Evolutionary conservation across 108 stramenopile species (phyloP), one percentile per base, ranked within the genome.

Genomic region (Nannochloropsis salina): DNA sequence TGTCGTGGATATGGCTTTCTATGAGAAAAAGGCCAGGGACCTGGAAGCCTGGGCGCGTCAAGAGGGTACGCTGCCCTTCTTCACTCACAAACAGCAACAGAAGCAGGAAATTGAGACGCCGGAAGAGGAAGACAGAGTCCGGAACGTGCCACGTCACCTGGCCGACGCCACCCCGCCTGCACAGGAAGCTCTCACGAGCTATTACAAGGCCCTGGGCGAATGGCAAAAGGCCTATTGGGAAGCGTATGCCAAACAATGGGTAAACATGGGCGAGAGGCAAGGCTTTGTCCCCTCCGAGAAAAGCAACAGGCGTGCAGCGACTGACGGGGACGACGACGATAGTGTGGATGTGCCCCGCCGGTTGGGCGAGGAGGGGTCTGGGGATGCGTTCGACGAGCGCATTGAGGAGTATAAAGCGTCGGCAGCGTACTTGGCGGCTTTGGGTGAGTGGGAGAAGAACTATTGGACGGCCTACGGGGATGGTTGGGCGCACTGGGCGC

Each of bases 161-260:
- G 8, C 4, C 61, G 61, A 74, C 61, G 61, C 15, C 6, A n/a
- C 15, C 20, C 61, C 61, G 20, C 15, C 15, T 4, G 61, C 61
- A 4, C n/a, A n/a, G 15, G 61, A 74, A 15, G 61, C 15, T n/a
- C 20, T 15, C 61, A n/a, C n/a, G 2, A 74, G 8, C n/a, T 74
- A 74, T n/a, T 74, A 74, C 61, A 74, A 74, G 61, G 61, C 61
- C 61, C 61, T 74, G 61, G n/a, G 61, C n/a, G 61, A 74, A n/a
- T 74, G 61, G 61, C 61, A 74, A n/a, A 15, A 74, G 61, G n/a
- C 15, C 6, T 74, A 74, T n/a, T 74, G 61, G 61, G 2, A 74
- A 74, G 61, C 15, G 61, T 74, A 74, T n/a, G 61, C 61, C 5
- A 74, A 74, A 6, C 20, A 74, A 2, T 74, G 61, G 61, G 61